Percentiles rank a stretch among this genome's conserved stretches.
Evolutionary conservation across 1,139 yeast species (phyloP).

Genomic region (Geotrichum klebahnii): DNA sequence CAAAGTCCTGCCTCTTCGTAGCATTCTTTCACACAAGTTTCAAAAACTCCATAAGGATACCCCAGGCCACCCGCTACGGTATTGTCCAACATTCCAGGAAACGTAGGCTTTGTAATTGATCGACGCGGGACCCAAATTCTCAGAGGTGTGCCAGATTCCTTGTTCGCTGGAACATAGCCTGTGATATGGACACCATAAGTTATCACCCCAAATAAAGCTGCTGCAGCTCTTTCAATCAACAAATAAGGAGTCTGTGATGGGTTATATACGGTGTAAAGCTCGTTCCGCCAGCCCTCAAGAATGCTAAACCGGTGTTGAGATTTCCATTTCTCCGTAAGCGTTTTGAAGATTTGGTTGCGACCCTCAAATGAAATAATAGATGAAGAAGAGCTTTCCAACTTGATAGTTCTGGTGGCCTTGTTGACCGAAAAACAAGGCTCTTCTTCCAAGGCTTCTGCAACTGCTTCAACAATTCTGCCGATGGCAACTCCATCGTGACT

Average conservation of each 20-base stretch:
- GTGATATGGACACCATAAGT: slow-evolving; percentile 87
- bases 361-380: slow-evolving; percentile 44
- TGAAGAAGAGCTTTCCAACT: slow-evolving; percentile 35
- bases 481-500: slow-evolving; percentile 53
- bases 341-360: slow-evolving; percentile 47
- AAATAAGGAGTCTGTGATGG: slow-evolving; percentile 56
- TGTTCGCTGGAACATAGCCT: slow-evolving; percentile 59
- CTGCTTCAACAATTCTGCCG: slow-evolving; percentile 52
- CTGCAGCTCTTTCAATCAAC: slow-evolving; percentile 71
- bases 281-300: slow-evolving; percentile 81
- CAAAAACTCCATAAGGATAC: slow-evolving; percentile 67
- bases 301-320: slow-evolving; percentile 41
- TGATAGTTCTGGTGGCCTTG: slow-evolving; percentile 37
- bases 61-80: slow-evolving; percentile 95
- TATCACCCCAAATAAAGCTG: slow-evolving; percentile 76
- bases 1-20: slow-evolving; percentile 85
- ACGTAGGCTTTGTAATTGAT: slow-evolving; percentile 71
- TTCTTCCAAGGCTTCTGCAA: slow-evolving; percentile 43
- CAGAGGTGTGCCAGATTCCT: slow-evolving; percentile 41
- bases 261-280: slow-evolving; percentile 67
- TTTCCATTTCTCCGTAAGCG: slow-evolving; percentile 48
- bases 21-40: slow-evolving; percentile 81
- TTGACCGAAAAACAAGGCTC: slow-evolving; percentile 42
- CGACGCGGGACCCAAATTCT: slow-evolving; percentile 85
- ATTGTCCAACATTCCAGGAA: slow-evolving; percentile 87